Conservation (phyloP, 2,329 filamentous ascomycete genomes). For the Hymenoscyphus salicellus region DNA sequence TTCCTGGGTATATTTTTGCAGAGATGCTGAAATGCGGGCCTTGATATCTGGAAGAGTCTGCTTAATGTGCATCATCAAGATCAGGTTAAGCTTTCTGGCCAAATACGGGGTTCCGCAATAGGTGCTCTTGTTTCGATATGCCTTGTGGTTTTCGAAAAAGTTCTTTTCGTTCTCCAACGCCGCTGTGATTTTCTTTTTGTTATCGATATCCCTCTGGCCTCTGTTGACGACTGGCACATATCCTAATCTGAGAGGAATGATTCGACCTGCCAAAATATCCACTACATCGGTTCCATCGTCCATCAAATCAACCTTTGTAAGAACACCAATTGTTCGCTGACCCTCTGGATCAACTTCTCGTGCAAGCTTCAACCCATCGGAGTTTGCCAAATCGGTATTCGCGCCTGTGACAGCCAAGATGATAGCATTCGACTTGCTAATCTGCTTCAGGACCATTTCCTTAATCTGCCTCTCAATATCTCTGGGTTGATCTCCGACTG, state of each 20-base stretch:
- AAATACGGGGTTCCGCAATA: constrained; percentile 98
- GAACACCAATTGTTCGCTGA: constrained; percentile 94
- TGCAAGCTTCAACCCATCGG: constrained; percentile 92
- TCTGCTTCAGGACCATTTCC: constrained; percentile 98
- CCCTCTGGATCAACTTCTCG: constrained; percentile 96
- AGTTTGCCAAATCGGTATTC: constrained; percentile 98
- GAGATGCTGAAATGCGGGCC: constrained; percentile 86
- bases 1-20: constrained; percentile 87
- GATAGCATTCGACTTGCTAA: constrained; percentile 97
- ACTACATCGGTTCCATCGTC: constrained; percentile 98
- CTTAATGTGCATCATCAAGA: constrained; percentile 99
- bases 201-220: constrained; percentile 97
- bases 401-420: constrained; percentile 94
- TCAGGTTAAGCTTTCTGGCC: constrained; percentile 93
- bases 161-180: constrained; percentile 92
- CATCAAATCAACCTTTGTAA: constrained; percentile 99
- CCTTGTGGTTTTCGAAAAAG: constrained; percentile 98
- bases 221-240: constrained; percentile 98
- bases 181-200: constrained; percentile 88
- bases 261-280: constrained; percentile 94
- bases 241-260: constrained; percentile 90
- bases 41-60: constrained; percentile 99
- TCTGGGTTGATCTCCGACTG: constrained; percentile 90
- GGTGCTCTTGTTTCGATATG: constrained; percentile 95
- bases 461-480: constrained; percentile 96